Evolutionary conservation across 179 eudicot species (phyloP).

Genomic region (Silene vulgaris): DNA sequence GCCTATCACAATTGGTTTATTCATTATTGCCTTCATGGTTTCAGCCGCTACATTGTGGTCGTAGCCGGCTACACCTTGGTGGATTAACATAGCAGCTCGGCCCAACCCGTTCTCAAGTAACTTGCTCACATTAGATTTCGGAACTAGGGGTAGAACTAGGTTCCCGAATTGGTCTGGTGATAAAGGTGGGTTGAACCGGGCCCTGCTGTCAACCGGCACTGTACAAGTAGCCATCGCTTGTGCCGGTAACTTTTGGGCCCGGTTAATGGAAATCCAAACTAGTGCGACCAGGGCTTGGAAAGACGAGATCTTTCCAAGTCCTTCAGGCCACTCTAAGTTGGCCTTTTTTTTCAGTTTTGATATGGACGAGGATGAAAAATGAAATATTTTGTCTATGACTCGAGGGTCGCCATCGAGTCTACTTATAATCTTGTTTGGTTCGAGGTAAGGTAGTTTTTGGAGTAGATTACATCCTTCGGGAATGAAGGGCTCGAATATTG

Average conservation of each 20-base stretch:
- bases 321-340: not conserved
- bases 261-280: conserved; percentile 11
- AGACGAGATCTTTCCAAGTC: conserved; percentile 1
- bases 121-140: not conserved
- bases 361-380: conserved; percentile 1
- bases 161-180: conserved; percentile 1
- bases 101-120: conserved; percentile 10
- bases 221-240: not conserved
- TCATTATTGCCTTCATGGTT: not conserved
- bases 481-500: conserved; percentile 9
- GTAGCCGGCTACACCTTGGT: not conserved
- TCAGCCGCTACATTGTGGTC: not conserved
- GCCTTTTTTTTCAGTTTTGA: not conserved
- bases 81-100: not conserved
- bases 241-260: not conserved
- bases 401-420: not conserved
- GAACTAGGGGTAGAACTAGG: not conserved
- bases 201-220: not conserved
- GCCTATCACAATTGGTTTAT: not conserved
- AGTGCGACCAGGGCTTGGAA: conserved; percentile 5
- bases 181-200: not conserved
- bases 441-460: conserved; percentile 8
- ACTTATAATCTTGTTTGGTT: not conserved
- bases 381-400: conserved; percentile 1
- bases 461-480: conserved; percentile 12